Evolutionary conservation across 805 yeast genomes (phyloP).

Genomic region (Candida nanaspora): DNA sequence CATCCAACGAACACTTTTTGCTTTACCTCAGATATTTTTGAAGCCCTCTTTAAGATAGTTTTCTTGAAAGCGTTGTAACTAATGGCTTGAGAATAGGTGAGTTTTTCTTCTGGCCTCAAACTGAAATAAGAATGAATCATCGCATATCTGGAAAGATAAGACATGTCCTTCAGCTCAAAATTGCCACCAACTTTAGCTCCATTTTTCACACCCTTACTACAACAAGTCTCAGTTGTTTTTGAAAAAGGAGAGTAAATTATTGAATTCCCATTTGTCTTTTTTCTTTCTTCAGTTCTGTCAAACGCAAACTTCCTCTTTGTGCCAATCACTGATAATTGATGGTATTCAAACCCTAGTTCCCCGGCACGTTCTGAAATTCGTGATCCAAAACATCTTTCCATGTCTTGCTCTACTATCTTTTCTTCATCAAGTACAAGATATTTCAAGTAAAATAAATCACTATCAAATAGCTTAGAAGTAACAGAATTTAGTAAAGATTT

Average conservation of each 20-base stretch:
- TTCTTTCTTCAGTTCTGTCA: conserved; percentile 5
- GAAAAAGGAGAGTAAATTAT: conserved; percentile 19
- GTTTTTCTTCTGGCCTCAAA: conserved; percentile 1
- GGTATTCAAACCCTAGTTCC: no score
- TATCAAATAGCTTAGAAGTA: conserved; percentile 27
- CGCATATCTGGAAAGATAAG: conserved; percentile 9
- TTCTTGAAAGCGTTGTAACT: conserved; percentile 10
- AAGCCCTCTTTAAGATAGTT: neutral
- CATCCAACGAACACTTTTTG: neutral
- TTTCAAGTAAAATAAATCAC: conserved; percentile 31
- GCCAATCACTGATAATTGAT: conserved; percentile 8
- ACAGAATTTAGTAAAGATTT: conserved; percentile 45
- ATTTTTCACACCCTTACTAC: conserved; percentile 54
- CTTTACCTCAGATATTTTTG: neutral
- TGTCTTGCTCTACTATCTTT: conserved; percentile 21
- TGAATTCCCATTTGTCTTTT: conserved; percentile 18
- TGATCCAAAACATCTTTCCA: conserved; percentile 42
- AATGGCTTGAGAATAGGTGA: neutral
- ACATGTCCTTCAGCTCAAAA: conserved; percentile 33
- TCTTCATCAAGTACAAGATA: conserved; percentile 42
- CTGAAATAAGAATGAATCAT: conserved; percentile 8
- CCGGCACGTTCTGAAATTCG: no score
- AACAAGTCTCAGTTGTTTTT: conserved; percentile 26
- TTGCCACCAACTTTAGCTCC: conserved; percentile 45
- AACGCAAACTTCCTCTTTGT: conserved; percentile 5